A percentile compares a stretch with the other conserved stretches of the same genome.
phyloP scores from a whole-genome alignment of 176 grass and related monocot genomes.

The Echinochloa phyllopogon region DNA sequence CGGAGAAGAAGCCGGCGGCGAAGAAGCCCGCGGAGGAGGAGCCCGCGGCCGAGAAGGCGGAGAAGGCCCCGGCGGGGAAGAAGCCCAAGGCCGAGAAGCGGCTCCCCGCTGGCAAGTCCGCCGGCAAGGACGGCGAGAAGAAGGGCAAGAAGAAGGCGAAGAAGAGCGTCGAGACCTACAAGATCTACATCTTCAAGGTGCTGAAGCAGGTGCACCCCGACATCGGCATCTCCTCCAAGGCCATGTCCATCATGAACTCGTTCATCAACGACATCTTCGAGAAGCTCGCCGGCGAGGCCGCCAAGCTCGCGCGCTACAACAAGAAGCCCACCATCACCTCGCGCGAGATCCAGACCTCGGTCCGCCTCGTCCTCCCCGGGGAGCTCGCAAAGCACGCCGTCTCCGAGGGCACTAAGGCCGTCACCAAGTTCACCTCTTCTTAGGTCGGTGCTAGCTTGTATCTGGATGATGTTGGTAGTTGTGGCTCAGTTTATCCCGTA shows the following conservation, averaged over 20 bases:
- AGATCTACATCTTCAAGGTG: slow-evolving; percentile 92
- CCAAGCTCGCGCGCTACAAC: slow-evolving; percentile 55
- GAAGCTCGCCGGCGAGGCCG: slow-evolving; percentile 67
- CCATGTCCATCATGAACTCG: slow-evolving; percentile 93
- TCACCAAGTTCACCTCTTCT: slow-evolving; percentile 63
- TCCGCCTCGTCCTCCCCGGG: slow-evolving; percentile 55
- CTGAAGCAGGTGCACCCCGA: slow-evolving; percentile 80
- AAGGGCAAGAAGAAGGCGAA: slow-evolving; percentile 43
- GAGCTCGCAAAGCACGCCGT: slow-evolving; percentile 78
- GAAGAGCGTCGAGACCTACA: slow-evolving; percentile 71
- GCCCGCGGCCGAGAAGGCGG: slow-evolving; percentile 1
- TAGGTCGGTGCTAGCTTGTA: not conserved
- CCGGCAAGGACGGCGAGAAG: slow-evolving; percentile 43
- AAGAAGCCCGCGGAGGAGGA: slow-evolving; percentile 54
- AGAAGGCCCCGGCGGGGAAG: slow-evolving; percentile 45
- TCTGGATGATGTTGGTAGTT: not conserved
- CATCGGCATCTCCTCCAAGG: slow-evolving; percentile 80
- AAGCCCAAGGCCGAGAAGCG: slow-evolving; percentile 50
- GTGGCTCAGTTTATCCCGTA: slow-evolving; percentile 3
- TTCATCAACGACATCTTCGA: slow-evolving; percentile 96
- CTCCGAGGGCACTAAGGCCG: slow-evolving; percentile 72
- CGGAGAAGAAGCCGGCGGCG: slow-evolving; percentile 37
- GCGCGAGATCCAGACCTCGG: slow-evolving; percentile 71
- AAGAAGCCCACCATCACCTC: slow-evolving; percentile 76
- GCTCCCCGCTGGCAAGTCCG: slow-evolving; percentile 3